Percentiles rank a stretch among this genome's conserved stretches.
These are phyloP conservation scores for Melampsora americana DNA, from an alignment of 1,284 basidiomycete species.

Conservation along the genomic window DNA sequence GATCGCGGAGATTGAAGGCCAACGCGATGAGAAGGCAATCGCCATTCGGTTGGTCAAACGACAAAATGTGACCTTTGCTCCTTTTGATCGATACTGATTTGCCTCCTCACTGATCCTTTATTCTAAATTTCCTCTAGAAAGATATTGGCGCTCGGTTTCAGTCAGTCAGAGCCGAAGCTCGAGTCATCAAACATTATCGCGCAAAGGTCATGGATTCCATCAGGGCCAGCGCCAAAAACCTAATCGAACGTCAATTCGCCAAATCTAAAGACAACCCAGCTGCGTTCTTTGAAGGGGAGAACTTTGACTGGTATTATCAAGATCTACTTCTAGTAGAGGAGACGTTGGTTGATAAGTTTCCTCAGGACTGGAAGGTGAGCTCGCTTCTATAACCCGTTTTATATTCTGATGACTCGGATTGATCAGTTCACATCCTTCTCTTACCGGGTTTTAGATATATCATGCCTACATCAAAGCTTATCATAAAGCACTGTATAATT, in stretches of 20 bases:
- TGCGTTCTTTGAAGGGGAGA: slow-evolving; percentile 66
- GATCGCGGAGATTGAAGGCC: slow-evolving; percentile 87
- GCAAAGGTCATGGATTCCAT: slow-evolving; percentile 82
- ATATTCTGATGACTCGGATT: neutral
- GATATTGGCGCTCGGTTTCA: slow-evolving; percentile 43
- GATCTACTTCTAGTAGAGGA: slow-evolving; percentile 86
- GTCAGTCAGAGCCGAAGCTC: slow-evolving; percentile 58
- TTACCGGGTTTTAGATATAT: slow-evolving; percentile 67
- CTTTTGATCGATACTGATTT: neutral
- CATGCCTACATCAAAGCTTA: slow-evolving; percentile 81
- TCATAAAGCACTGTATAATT: slow-evolving; percentile 79
- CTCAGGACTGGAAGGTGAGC: slow-evolving; percentile 61
- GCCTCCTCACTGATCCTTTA: neutral
- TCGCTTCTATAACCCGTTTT: neutral
- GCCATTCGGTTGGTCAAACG: slow-evolving; percentile 44
- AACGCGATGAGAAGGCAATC: slow-evolving; percentile 84
- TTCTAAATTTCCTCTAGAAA: slow-evolving; percentile 15
- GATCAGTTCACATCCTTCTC: slow-evolving; percentile 26
- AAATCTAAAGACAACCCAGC: slow-evolving; percentile 65
- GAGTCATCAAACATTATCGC: slow-evolving; percentile 92
- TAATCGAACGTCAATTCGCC: slow-evolving; percentile 69
- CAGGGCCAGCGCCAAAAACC: slow-evolving; percentile 69
- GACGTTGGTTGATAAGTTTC: slow-evolving; percentile 84
- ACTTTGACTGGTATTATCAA: slow-evolving; percentile 85
- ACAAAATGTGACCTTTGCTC: slow-evolving; percentile 30